Percentiles rank a stretch among this genome's conserved stretches.
Conservation (phyloP, 2,329 filamentous ascomycete genomes). For the Neophaeococcomyces aloes region DNA sequence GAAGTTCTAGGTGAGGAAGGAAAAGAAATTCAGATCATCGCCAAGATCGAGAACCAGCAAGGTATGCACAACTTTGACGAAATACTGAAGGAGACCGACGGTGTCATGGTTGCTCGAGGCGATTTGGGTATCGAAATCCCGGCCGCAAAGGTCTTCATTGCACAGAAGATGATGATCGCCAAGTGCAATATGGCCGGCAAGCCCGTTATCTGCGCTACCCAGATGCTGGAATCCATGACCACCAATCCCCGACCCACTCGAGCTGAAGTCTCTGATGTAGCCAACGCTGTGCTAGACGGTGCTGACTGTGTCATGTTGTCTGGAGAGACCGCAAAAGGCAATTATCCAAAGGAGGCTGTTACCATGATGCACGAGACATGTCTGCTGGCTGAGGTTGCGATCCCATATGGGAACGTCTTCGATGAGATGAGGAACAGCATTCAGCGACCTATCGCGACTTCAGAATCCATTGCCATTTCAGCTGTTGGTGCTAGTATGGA, state of each 20-base stretch:
- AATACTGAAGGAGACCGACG: constrained; percentile 90
- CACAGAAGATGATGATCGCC: constrained; percentile 99
- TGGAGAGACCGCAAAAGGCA: constrained; percentile 96
- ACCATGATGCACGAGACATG: constrained; percentile 98
- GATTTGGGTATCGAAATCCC: constrained; percentile 98
- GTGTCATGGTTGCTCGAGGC: constrained; percentile 99
- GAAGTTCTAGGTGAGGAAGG: constrained; percentile 82
- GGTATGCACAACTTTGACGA: constrained; percentile 99
- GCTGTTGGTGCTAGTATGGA: constrained; percentile 92
- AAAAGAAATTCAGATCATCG: constrained; percentile 96
- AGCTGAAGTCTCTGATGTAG: constrained; percentile 96
- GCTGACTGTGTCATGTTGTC: constrained; percentile 99
- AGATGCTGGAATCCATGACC: constrained; percentile 99
- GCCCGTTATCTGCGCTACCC: constrained; percentile 95
- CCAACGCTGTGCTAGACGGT: constrained; percentile 94
- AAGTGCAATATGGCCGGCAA: constrained; percentile 99
- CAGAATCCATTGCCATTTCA: constrained; percentile 93
- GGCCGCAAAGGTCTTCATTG: constrained; percentile 94
- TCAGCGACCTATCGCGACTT: constrained; percentile 71
- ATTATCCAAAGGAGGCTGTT: constrained; percentile 84
- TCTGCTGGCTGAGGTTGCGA: constrained; percentile 90
- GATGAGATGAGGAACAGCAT: constrained; percentile 83
- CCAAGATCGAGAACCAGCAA: constrained; percentile 99
- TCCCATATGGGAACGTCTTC: constrained; percentile 92
- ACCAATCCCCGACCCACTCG: constrained; percentile 98